Evolutionary conservation across 441 rosid genomes (phyloP).

Genomic region (Geranium incanum): DNA sequence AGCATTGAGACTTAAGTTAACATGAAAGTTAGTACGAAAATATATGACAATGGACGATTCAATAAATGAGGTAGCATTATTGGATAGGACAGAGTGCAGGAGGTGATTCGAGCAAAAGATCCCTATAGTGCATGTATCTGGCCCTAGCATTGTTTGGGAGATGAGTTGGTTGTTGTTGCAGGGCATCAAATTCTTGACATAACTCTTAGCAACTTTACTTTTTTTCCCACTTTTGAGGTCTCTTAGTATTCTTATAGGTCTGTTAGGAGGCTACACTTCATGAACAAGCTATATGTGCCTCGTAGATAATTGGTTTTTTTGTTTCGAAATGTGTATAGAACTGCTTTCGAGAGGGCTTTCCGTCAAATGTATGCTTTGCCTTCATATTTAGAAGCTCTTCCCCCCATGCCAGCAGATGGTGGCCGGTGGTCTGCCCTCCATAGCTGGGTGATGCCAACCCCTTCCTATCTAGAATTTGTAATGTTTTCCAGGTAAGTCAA

Average conservation of each 20-base stretch:
- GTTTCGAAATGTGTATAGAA: conserved; percentile 41
- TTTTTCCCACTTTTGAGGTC: conserved; percentile 8
- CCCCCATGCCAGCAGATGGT: conserved; percentile 94
- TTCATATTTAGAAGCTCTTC: conserved; percentile 62
- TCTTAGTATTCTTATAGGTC: conserved; percentile 5
- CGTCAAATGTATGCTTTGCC: conserved; percentile 77
- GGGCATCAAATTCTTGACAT: neutral
- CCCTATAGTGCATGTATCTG: neutral
- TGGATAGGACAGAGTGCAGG: neutral
- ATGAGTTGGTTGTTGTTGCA: neutral
- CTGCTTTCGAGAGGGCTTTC: conserved; percentile 67
- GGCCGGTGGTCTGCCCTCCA: conserved; percentile 88
- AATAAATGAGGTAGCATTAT: neutral
- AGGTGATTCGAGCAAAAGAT: neutral
- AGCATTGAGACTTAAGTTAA: neutral
- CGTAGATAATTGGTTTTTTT: conserved; percentile 7
- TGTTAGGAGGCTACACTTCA: neutral
- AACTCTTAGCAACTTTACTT: neutral
- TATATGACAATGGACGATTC: neutral
- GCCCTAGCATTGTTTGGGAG: too few relatives aligned
- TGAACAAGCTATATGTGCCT: conserved; percentile 5
- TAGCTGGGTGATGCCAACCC: conserved; percentile 98
- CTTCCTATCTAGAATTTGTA: conserved; percentile 80
- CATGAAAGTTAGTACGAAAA: neutral
- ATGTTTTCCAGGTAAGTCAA: conserved; percentile 74